Evolutionary conservation across 208 protist genomes (phyloP).

Genomic region (Tritrichomonas musculus): DNA sequence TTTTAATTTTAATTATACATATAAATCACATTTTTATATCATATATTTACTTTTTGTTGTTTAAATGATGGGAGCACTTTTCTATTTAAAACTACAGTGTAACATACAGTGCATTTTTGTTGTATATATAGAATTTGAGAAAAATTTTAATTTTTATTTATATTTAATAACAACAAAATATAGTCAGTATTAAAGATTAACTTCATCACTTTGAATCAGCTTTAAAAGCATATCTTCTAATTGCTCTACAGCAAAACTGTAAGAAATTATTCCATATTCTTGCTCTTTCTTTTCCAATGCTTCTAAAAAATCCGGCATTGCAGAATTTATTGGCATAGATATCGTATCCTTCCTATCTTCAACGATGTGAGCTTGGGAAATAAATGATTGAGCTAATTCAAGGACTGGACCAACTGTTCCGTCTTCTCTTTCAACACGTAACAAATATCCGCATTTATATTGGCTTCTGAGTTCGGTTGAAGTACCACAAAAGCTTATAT

Average conservation of each 20-base stretch:
- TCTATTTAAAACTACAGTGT: too few species aligned
- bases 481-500: not conserved
- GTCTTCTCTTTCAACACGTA: not conserved
- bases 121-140: too few species aligned
- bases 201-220: not conserved
- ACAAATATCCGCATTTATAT: not conserved
- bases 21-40: too few species aligned
- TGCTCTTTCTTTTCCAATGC: not conserved
- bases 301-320: not conserved
- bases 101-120: too few species aligned
- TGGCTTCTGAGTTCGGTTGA: not conserved
- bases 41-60: too few species aligned
- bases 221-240: too few species aligned
- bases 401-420: not conserved
- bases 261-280: not conserved
- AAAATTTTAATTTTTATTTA: too few species aligned
- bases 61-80: too few species aligned
- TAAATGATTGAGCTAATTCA: not conserved
- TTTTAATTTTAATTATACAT: too few species aligned
- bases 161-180: too few species aligned
- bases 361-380: not conserved
- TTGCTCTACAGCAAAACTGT: not conserved
- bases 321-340: not conserved
- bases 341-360: not conserved
- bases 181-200: too few species aligned